Conservation (phyloP, 306 rosid genomes). For the Quercus agrifolia region DNA sequence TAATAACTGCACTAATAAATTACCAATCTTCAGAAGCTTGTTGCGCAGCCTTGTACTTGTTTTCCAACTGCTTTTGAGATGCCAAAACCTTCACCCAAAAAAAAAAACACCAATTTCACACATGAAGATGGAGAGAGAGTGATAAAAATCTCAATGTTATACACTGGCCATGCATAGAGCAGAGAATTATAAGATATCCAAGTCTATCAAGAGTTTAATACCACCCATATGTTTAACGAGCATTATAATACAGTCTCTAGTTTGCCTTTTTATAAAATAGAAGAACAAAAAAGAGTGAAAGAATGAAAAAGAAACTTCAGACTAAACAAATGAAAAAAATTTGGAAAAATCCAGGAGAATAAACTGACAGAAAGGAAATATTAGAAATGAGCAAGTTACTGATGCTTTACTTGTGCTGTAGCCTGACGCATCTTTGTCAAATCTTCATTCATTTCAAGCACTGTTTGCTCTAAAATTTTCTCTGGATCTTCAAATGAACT, state of each 20-base stretch:
- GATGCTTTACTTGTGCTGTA: conserved; percentile 80
- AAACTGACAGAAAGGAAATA: neutral
- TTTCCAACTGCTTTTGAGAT: conserved; percentile 88
- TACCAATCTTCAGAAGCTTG: conserved; percentile 99
- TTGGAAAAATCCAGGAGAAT: too few relatives aligned
- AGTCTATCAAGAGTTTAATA: neutral
- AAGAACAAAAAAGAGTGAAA: neutral
- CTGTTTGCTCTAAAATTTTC: conserved; percentile 93
- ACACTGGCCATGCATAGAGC: neutral
- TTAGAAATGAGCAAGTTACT: neutral
- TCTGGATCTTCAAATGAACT: conserved; percentile 96
- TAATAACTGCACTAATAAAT: conserved; percentile 16
- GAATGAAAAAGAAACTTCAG: neutral
- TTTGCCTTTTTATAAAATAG: neutral
- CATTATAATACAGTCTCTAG: neutral
- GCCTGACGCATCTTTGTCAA: conserved; percentile 98
- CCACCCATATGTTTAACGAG: neutral
- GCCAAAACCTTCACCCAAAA: conserved; percentile 68
- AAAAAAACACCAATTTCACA: conserved; percentile 10
- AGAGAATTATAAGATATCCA: neutral
- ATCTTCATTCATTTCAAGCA: conserved; percentile 94
- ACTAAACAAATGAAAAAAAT: neutral
- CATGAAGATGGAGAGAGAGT: neutral
- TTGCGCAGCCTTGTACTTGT: conserved; percentile 79
- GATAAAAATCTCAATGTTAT: neutral